A percentile compares a stretch with the other conserved stretches of the same genome.
phyloP scores from a whole-genome alignment of 2,329 filamentous ascomycete genomes.

The Clonostachys solani region DNA sequence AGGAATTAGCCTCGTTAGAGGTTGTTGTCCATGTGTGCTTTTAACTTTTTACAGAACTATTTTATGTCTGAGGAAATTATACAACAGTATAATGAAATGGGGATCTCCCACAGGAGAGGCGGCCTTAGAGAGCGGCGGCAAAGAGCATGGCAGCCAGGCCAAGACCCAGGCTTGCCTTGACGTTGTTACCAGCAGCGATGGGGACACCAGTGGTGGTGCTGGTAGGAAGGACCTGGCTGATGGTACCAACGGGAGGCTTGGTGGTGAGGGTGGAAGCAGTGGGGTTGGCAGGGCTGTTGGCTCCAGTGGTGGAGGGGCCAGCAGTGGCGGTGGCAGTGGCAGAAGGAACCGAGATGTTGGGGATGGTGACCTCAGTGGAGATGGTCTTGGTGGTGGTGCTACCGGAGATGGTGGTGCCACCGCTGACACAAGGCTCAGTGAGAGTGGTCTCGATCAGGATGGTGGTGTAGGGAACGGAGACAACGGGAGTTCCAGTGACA shows the following conservation, averaged over 20 bases:
- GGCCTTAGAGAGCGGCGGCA: constrained; percentile 39
- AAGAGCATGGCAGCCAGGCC: constrained; percentile 38
- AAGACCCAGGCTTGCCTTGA: constrained; percentile 39
- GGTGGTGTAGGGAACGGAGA: constrained; percentile 46
- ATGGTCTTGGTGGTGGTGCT: constrained; percentile 43
- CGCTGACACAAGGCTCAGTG: constrained; percentile 44
- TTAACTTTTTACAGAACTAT: background rate
- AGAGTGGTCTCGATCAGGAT: constrained; percentile 42
- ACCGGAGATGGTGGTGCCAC: constrained; percentile 39
- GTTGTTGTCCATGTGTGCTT: constrained; percentile 2
- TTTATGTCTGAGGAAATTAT: background rate
- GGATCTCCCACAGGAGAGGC: background rate
- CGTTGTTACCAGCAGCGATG: constrained; percentile 15
- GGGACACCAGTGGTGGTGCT: constrained; percentile 9
- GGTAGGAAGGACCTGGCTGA: constrained; percentile 9
- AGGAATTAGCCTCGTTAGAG: constrained; percentile 23
- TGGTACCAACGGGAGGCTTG: constrained; percentile 31
- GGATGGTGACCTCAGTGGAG: constrained; percentile 47
- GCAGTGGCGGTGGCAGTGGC: constrained; percentile 5
- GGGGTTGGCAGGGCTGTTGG: constrained; percentile 6
- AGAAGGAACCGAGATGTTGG: constrained; percentile 46
- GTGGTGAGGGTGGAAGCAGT: constrained; percentile 19
- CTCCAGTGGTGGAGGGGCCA: constrained; percentile 6
- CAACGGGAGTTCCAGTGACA: constrained; percentile 44
- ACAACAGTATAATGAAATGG: constrained; percentile 10